Base-by-base conservation (phyloP, 306 rosid species). In the Sphenostylis stenocarpa region DNA sequence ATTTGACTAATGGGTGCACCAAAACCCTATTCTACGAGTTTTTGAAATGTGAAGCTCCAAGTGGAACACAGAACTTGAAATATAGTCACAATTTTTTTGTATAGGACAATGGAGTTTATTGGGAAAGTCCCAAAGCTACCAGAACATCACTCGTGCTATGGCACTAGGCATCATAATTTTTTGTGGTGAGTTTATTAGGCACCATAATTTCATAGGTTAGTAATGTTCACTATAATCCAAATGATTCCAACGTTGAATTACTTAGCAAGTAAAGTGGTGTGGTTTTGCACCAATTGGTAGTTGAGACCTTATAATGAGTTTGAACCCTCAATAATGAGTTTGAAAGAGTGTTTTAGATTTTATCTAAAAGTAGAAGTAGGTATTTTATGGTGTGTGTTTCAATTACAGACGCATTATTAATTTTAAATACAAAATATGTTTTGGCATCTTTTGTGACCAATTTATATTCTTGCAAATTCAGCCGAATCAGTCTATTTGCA, bases 71-170 rank as follows among this genome's bases (percentile, higher is more conserved):
- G 48, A 33, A 16, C 8, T 55, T 7, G 49, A 77, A 29, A 26
- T 43, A 31, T 10, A 21, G 39, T 39, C 3, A 36, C 12, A 17
- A n/a, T n/a, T 41, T 41, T 33, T 39, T 66, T 24, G 13, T 26
- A 39, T 12, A 39, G 44, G 11, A 3, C 17, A 9, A 63, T 48
- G 28, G 7, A 38, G 20, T 44, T 48, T 16, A 33, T 45, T 33
- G 61, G 67, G 56, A 28, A 67, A 77, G 60, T 52, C 33, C 55
- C 24, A 43, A 77, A 68, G 51, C 51, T 53, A 20, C 23, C 41
- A 67, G 65, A 36, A 36, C 74, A 77, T 14, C 0, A 34, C 68
- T 53, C 10, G 17, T 56, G 52, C 38, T 57, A 29, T 31, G 29
- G 51, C 24, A 14, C 48, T 29, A 67, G 75, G 58, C 67, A 66